Evolutionary conservation across 169 alveolate species (phyloP).

Genomic region (Cryptosporidium ubiquitum): DNA sequence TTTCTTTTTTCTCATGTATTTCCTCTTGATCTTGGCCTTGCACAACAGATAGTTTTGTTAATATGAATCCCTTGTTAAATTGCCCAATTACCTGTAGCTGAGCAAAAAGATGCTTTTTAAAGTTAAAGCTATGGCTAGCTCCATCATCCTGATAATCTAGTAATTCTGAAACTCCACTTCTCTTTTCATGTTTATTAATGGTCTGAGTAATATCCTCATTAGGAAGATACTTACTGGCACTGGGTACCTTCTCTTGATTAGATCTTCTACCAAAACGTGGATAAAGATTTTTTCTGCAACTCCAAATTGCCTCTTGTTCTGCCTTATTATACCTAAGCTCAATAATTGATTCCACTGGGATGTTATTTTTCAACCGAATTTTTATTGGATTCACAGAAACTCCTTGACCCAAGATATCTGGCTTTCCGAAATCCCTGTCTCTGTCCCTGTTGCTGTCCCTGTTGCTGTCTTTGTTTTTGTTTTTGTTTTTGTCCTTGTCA

Average conservation of each 20-base stretch:
- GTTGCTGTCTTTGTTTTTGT: too few relatives aligned
- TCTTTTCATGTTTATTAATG: conserved; percentile 29
- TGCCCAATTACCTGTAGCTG: conserved; percentile 87
- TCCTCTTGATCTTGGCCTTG: not conserved
- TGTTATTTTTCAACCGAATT: not conserved
- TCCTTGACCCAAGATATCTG: not conserved
- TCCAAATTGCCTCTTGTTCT: conserved; percentile 29
- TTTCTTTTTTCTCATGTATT: not conserved
- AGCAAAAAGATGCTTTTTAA: conserved; percentile 87
- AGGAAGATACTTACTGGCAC: not conserved
- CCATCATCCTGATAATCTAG: not conserved
- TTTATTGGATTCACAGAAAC: not conserved
- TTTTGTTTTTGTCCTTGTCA: not conserved
- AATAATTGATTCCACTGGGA: conserved; percentile 10
- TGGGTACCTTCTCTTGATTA: not conserved
- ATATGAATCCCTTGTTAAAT: conserved; percentile 96
- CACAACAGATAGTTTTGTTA: conserved; percentile 83
- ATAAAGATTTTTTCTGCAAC: not conserved
- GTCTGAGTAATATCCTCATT: conserved; percentile 8
- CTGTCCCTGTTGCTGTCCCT: too few relatives aligned
- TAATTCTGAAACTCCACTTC: not conserved
- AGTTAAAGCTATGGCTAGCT: conserved; percentile 34
- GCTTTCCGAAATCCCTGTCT: not conserved
- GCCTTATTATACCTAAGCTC: conserved; percentile 12
- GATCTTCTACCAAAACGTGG: not conserved